Evolutionary conservation across 257 asterid genomes (phyloP).

Genomic region (Salvia rosmarinus): DNA sequence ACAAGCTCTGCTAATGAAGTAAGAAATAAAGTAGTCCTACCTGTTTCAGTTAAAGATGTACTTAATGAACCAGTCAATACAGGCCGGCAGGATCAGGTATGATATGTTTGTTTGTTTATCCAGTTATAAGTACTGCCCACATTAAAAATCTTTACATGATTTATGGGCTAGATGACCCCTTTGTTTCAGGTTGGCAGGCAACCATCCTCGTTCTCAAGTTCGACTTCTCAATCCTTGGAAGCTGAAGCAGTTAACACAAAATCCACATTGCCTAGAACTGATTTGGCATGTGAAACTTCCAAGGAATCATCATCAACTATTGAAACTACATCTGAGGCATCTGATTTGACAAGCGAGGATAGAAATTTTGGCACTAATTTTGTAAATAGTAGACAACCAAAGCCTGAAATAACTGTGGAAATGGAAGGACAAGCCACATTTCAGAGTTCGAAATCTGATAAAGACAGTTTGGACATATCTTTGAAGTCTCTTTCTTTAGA

Average conservation of each 20-base stretch:
- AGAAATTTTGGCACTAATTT: slow-evolving; percentile 28
- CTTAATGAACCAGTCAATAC: slow-evolving; percentile 37
- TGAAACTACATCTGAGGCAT: slow-evolving; percentile 38
- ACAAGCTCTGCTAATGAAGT: slow-evolving; percentile 37
- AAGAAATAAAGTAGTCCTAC: slow-evolving; percentile 34
- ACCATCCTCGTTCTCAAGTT: slow-evolving; percentile 35
- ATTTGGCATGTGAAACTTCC: slow-evolving; percentile 40
- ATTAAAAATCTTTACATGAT: slow-evolving; percentile 24
- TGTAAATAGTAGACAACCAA: slow-evolving; percentile 35
- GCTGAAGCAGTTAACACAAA: slow-evolving; percentile 37
- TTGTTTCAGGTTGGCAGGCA: slow-evolving; percentile 53
- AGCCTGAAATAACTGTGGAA: slow-evolving; percentile 36
- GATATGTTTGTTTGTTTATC: slow-evolving; percentile 32
- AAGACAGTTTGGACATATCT: slow-evolving; percentile 35
- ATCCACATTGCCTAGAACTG: slow-evolving; percentile 30
- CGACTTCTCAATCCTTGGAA: slow-evolving; percentile 43
- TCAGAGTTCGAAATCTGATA: slow-evolving; percentile 34
- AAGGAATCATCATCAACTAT: slow-evolving; percentile 36
- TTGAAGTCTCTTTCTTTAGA: slow-evolving; percentile 41
- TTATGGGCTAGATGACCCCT: not conserved
- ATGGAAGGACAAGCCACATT: slow-evolving; percentile 36
- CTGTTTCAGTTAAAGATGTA: slow-evolving; percentile 42
- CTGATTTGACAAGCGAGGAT: slow-evolving; percentile 33
- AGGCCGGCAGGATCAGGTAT: slow-evolving; percentile 58
- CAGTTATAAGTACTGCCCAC: slow-evolving; percentile 8